Conservation (phyloP, 768 basidiomycete species). For the Leccinum rimulosum region DNA sequence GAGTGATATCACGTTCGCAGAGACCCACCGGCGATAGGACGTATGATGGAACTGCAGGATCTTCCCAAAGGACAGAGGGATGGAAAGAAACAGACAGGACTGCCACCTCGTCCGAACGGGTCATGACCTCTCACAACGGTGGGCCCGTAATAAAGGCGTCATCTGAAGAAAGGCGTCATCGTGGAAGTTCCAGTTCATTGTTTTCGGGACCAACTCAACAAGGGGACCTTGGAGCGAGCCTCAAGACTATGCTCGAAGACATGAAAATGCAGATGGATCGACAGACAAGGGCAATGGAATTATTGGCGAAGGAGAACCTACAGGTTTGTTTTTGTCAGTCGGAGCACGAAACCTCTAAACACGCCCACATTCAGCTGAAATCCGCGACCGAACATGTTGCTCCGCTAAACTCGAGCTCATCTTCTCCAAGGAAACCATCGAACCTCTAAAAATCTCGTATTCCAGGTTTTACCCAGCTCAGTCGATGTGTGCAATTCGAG, state of each 20-base stretch:
- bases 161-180: conserved; percentile 14
- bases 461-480: background rate
- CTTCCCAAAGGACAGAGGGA: conserved; percentile 12
- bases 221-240: conserved; percentile 20
- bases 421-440: conserved; percentile 19
- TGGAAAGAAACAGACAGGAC: conserved; percentile 18
- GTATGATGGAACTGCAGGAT: conserved; percentile 5
- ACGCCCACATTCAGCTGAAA: conserved; percentile 12
- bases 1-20: conserved; percentile 20
- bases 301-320: conserved; percentile 45
- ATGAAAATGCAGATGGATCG: conserved; percentile 50
- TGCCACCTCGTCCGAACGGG: conserved; percentile 13
- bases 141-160: conserved; percentile 4
- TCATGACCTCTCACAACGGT: conserved; percentile 7
- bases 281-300: conserved; percentile 43
- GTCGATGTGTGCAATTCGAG: background rate
- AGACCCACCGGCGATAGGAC: conserved; percentile 5
- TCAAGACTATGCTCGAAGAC: conserved; percentile 39
- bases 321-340: conserved; percentile 33
- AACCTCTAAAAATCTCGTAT: background rate
- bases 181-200: conserved; percentile 9
- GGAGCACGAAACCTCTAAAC: conserved; percentile 9
- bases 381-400: conserved; percentile 13
- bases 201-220: conserved; percentile 18
- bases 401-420: conserved; percentile 10